A percentile compares a stretch with the other conserved stretches of the same genome.
Conservation (phyloP, 345 rosid genomes). For the Salix caprea region DNA sequence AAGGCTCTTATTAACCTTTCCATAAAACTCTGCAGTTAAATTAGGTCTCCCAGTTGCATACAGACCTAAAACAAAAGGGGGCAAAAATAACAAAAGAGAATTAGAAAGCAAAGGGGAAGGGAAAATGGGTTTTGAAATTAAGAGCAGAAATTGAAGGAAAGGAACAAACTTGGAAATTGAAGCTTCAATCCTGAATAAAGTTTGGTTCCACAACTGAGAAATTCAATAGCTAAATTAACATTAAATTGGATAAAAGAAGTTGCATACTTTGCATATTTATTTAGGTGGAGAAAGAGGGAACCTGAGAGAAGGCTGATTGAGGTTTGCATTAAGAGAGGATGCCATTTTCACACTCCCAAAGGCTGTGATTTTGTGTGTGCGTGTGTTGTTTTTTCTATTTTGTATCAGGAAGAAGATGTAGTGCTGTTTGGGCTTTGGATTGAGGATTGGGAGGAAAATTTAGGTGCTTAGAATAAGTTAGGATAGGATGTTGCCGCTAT, state of each 20-base stretch:
- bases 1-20: slow-evolving; percentile 63
- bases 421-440: background rate
- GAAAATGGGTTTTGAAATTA: background rate
- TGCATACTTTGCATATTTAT: background rate
- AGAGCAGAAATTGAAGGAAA: slow-evolving; percentile 2
- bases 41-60: slow-evolving; percentile 51
- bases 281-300: slow-evolving; percentile 6
- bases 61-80: slow-evolving; percentile 29
- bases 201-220: slow-evolving; percentile 61
- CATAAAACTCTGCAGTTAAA: slow-evolving; percentile 60
- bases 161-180: slow-evolving; percentile 53
- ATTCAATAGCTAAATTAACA: slow-evolving; percentile 1
- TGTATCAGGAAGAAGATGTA: background rate
- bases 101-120: background rate
- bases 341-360: slow-evolving; percentile 36
- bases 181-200: slow-evolving; percentile 69
- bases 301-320: slow-evolving; percentile 58
- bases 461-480: background rate
- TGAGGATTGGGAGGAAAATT: background rate
- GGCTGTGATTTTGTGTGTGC: background rate
- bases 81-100: background rate
- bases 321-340: slow-evolving; percentile 44
- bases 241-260: background rate
- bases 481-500: background rate
- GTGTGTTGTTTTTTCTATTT: too few species aligned